Base-by-base conservation (phyloP, 306 rosid species). In the Quercus suber region DNA sequence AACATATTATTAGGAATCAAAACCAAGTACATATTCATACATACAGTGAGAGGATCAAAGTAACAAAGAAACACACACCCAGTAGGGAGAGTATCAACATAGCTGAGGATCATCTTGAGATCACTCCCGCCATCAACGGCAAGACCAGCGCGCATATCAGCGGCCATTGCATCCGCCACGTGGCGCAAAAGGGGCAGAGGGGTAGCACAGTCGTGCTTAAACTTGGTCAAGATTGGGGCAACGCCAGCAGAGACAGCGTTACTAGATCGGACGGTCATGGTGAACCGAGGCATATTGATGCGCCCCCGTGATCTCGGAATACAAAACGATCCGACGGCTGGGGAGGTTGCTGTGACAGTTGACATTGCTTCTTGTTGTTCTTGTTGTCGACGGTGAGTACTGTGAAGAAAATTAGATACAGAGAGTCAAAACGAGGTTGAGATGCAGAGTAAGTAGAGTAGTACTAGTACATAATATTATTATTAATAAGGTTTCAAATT, bases 31-130 rank as follows among this genome's bases (percentile, higher is more conserved):
- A 14, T 12, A 74, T 5, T n/a, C 37, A 61, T 12, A 17, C 9
- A 27, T 5, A 5, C n/a, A 63, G 69, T 63, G 3, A 2, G 41
- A 41, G 3, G 41, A 63, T 63, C 67, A 65, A 65, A 65, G 23
- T 17, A 31, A 30, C 71, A 31, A 37, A 20, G 35, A 14, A 33
- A 3, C 64, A 43, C 55, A 18, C 87, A 94, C 98, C 98, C 98
- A n/a, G 87, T 87, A 37, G 97, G 98, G 45, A 94, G 98, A 75
- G 60, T 76, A 73, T 91, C 84, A 74, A 91, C 95, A 75, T 85
- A 92, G 83, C 92, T 87, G 61, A 90, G 97, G 61, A 94, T 91
- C 99, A 94, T 94, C 81, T 93, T 89, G 79, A 94, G 98, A 37
- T 87, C 91, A 52, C 81, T 80, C 4, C 86, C 90, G 35, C 86